These are phyloP conservation scores for Pelagophyceae sp. DNA, from an alignment of 352 stramenopile species.

Conservation along the genomic window DNA sequence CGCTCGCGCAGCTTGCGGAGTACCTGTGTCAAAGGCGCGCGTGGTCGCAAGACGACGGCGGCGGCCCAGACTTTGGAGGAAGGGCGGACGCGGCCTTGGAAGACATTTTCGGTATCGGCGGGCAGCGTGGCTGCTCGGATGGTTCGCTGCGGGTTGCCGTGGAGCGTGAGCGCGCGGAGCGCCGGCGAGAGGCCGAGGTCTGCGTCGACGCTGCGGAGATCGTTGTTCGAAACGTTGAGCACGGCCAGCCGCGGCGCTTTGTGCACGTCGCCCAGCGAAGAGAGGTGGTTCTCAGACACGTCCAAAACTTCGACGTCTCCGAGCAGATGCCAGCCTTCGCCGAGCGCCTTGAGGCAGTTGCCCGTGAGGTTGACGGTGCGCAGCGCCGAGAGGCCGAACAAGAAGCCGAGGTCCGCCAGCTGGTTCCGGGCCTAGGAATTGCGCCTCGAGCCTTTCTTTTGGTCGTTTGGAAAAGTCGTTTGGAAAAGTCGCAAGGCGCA, in stretches of 20 bases:
- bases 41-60: no score
- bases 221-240: slow-evolving; percentile 72
- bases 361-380: not conserved
- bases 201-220: slow-evolving; percentile 50
- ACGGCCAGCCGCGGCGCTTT: slow-evolving; percentile 50
- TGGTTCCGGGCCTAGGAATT: no score
- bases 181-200: slow-evolving; percentile 56
- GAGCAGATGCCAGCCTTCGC: not conserved
- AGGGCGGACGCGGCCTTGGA: no score
- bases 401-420: not conserved
- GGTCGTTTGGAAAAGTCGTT: no score
- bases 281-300: slow-evolving; percentile 57
- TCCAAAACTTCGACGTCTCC: slow-evolving; percentile 51
- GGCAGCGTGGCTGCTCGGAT: slow-evolving; percentile 58
- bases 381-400: not conserved
- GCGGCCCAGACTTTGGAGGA: no score
- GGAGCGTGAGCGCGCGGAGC: slow-evolving; percentile 63
- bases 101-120: slow-evolving; percentile 48
- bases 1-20: not conserved
- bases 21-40: no score
- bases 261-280: slow-evolving; percentile 55
- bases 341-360: not conserved
- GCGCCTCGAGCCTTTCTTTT: no score
- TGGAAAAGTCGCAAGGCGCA: no score
- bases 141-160: slow-evolving; percentile 67